Evolutionary conservation across 495 filamentous ascomycete genomes (phyloP), one percentile per base, ranked within the genome.

Genomic region (Penicillium lagena): DNA sequence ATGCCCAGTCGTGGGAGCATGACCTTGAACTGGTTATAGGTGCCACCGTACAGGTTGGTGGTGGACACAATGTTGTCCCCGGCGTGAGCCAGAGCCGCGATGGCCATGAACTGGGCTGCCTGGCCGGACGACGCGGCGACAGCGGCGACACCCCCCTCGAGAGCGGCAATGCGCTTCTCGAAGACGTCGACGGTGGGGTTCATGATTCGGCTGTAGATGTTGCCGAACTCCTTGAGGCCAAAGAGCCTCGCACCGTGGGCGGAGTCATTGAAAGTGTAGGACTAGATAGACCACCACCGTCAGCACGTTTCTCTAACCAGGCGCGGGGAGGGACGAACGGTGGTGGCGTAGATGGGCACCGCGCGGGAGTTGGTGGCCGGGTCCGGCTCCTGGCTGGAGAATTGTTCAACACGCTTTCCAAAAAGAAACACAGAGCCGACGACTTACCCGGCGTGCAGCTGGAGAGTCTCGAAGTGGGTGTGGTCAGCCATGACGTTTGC

Each of bases 171-270:
- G 40, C 93, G 82, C 75, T 97, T 96, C 68, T 98, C 93, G 48
- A 97, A 93, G 35, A 97, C 94, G 68, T 96, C 94, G 46, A 96
- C 88, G 7, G 93, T 98, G 2, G 93, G 93, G 64, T 98, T 98
- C 89, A 94, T 95, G 54, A 98, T 93, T 45, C 93, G 85, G 57
- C 84, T 89, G 76, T 98, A 98, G 70, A 98, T 96, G 68, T 98
- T 96, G 62, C 91, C 94, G 62, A 94, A 91, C 65, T 96, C 91
- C 64, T 96, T 95, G 68, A 98, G 89, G 53, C 89, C 89, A 61
- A 98, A 98, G 17, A 98, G 83, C 58, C 91, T 82, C 40, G 94
- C 94, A 50, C 90, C 93, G 64, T 97, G 93, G 40, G 90, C 93
- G 31, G 89, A 95, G 72, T 96, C 89, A 78, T 97, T 89, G 83